phyloP scores from a whole-genome alignment of 305 asterid species.

The Fraxinus platypoda region DNA sequence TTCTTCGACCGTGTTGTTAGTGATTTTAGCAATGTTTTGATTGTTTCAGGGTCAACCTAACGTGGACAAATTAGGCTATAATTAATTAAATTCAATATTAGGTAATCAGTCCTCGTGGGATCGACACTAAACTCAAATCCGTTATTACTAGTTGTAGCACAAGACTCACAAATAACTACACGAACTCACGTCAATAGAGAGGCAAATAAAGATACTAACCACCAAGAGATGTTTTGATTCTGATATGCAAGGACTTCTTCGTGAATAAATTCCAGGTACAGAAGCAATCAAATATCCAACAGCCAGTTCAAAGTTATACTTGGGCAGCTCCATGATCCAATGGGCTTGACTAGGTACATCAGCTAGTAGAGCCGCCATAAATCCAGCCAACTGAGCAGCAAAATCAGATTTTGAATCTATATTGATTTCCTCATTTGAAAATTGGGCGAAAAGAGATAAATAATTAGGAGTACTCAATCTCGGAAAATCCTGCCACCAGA shows the following conservation, averaged over 20 bases:
- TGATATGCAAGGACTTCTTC: conserved; percentile 41
- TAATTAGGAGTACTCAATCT: conserved; percentile 49
- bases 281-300: conserved; percentile 76
- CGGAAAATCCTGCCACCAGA: conserved; percentile 97
- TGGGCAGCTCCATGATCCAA: conserved; percentile 73
- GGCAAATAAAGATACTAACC: conserved; percentile 41
- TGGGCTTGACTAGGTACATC: conserved; percentile 81
- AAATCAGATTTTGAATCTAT: conserved; percentile 56
- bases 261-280: conserved; percentile 76
- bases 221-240: conserved; percentile 45
- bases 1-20: not conserved
- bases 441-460: conserved; percentile 60
- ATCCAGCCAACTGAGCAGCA: conserved; percentile 82
- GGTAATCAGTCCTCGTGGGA: not conserved
- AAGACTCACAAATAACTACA: conserved; percentile 2
- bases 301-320: conserved; percentile 64
- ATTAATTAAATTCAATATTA: not conserved
- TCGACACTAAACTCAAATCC: not conserved
- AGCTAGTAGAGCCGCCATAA: conserved; percentile 65
- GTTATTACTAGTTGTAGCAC: not conserved
- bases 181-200: conserved; percentile 12
- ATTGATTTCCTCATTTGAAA: conserved; percentile 42
- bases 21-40: not conserved
- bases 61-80: not conserved
- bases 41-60: not conserved